phyloP scores from a whole-genome alignment of 768 basidiomycete species.

The Termitomyces sp. region DNA sequence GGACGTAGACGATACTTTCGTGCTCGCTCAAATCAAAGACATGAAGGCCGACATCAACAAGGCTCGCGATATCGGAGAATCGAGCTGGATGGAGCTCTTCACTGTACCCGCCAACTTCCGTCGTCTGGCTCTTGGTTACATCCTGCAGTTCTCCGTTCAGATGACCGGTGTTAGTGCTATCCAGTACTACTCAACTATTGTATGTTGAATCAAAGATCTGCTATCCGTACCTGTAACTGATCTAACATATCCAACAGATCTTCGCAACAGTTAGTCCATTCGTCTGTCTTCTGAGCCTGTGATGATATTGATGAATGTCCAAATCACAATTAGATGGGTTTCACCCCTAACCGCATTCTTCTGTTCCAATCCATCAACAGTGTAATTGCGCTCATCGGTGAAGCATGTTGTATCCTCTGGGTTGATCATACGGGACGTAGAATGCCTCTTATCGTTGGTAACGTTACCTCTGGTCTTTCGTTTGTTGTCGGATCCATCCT shows the following conservation, averaged over 20 bases:
- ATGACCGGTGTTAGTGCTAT: constrained; percentile 62
- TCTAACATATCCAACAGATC: constrained; percentile 23
- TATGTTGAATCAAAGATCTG: constrained; percentile 14
- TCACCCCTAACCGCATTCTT: constrained; percentile 41
- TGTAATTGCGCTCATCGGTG: constrained; percentile 51
- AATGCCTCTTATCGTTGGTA: constrained; percentile 40
- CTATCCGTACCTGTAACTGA: neutral
- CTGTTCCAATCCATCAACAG: constrained; percentile 56
- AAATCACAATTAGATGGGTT: constrained; percentile 41
- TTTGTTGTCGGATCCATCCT: constrained; percentile 44
- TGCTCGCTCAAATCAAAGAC: constrained; percentile 44
- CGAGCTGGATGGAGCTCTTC: constrained; percentile 42
- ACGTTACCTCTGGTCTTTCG: constrained; percentile 38
- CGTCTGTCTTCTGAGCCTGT: constrained; percentile 8
- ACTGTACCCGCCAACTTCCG: constrained; percentile 44
- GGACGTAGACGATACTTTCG: constrained; percentile 45
- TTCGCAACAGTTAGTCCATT: constrained; percentile 30
- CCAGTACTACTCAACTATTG: constrained; percentile 50
- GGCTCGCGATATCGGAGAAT: constrained; percentile 35
- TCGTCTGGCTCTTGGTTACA: constrained; percentile 43
- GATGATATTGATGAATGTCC: neutral
- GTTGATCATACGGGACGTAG: constrained; percentile 41
- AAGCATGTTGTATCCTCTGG: constrained; percentile 46
- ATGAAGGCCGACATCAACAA: constrained; percentile 38
- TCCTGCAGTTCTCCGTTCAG: constrained; percentile 56